phyloP scores from a whole-genome alignment of 2,329 filamentous ascomycete genomes.

The Xylaria sp. region DNA sequence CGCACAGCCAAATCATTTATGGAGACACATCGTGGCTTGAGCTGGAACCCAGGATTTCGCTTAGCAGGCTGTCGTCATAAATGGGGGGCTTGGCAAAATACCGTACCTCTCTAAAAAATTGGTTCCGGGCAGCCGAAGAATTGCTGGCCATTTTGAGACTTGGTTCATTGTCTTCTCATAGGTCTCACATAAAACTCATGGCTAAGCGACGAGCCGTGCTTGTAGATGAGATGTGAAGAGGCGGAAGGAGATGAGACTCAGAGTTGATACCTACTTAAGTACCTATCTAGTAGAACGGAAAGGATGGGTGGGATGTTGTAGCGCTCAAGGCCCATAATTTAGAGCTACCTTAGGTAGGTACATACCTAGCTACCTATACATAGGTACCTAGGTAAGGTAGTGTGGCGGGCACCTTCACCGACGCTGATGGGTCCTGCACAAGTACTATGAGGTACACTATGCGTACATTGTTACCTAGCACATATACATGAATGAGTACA shows the following conservation, averaged over 20 bases:
- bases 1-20: conserved; percentile 68
- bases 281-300: background rate
- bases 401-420: background rate
- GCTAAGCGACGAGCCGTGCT: background rate
- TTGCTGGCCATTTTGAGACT: conserved; percentile 43
- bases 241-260: background rate
- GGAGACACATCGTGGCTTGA: conserved; percentile 71
- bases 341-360: background rate
- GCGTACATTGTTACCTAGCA: too few species aligned
- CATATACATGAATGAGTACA: too few species aligned
- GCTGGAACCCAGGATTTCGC: conserved; percentile 53
- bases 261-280: too few species aligned
- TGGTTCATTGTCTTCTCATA: conserved; percentile 29
- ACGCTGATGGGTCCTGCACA: background rate
- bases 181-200: background rate
- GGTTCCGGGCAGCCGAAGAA: conserved; percentile 44
- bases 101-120: conserved; percentile 50
- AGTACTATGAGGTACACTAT: background rate
- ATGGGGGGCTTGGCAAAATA: conserved; percentile 6
- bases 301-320: background rate
- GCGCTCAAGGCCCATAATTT: conserved; percentile 22
- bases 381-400: background rate
- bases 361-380: background rate
- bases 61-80: conserved; percentile 29
- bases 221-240: background rate